phyloP scores from a whole-genome alignment of 176 grass and related monocot species.

The Lolium multiflorum region DNA sequence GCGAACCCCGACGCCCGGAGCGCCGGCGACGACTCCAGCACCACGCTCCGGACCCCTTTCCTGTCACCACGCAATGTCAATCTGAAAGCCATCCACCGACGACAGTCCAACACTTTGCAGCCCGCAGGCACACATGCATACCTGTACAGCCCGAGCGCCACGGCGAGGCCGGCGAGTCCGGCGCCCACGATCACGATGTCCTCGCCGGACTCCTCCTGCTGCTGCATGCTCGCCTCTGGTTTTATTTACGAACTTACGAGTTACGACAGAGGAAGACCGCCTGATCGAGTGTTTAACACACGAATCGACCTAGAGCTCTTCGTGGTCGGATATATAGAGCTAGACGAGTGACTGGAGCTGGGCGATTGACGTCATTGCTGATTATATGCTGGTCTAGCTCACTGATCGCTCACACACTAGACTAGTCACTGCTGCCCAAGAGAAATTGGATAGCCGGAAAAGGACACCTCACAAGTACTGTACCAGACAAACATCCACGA shows the following conservation, averaged over 20 bases:
- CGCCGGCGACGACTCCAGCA: constrained; percentile 76
- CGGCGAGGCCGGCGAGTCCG: constrained; percentile 52
- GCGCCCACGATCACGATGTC: constrained; percentile 66
- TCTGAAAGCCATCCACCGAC: neutral
- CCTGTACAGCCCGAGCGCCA: constrained; percentile 57
- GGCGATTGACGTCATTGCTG: neutral
- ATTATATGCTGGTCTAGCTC: neutral
- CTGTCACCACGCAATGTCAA: constrained; percentile 34
- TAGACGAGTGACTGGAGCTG: neutral
- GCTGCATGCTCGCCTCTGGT: neutral
- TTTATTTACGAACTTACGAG: no score
- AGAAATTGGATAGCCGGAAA: neutral
- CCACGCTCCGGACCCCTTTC: constrained; percentile 69
- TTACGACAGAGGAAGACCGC: no score
- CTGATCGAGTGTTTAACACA: no score
- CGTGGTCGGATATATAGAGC: neutral
- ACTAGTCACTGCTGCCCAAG: neutral
- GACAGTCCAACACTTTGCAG: neutral
- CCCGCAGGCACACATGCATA: neutral
- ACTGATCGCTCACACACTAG: no score
- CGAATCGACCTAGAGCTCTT: neutral
- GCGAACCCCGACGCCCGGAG: constrained; percentile 71
- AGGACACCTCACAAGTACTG: no score
- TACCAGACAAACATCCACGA: no score
- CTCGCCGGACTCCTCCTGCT: constrained; percentile 28